Conservation (phyloP, 75 land plant species). For the Pseudotsuga menziesii region DNA sequence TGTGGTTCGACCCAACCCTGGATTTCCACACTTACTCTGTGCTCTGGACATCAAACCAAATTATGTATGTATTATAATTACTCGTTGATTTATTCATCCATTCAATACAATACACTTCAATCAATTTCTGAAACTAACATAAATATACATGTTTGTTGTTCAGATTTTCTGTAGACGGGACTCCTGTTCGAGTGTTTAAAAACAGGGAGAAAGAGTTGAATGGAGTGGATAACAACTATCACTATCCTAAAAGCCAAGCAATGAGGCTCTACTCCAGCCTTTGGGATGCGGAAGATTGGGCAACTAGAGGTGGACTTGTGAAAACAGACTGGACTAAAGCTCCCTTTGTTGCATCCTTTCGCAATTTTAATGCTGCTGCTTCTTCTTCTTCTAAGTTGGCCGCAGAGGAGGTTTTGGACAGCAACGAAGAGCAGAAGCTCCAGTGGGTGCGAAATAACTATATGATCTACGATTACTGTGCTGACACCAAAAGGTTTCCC, state of each 20-base stretch:
- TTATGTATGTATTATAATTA: conserved; percentile 11
- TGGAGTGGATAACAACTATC: not conserved
- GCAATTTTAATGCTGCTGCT: not conserved
- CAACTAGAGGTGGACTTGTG: not conserved
- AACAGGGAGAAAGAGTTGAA: conserved; percentile 23
- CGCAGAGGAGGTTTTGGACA: not conserved
- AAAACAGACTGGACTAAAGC: not conserved
- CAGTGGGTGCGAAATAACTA: conserved; percentile 10
- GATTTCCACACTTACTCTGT: conserved; percentile 24
- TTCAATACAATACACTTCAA: no score
- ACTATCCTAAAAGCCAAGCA: not conserved
- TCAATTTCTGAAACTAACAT: no score
- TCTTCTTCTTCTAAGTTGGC: no score
- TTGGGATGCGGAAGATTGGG: conserved; percentile 34
- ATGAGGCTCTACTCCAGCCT: not conserved
- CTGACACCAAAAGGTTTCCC: not conserved
- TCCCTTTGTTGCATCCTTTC: not conserved
- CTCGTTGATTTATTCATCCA: no score
- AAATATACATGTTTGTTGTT: not conserved
- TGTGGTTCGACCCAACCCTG: conserved; percentile 24
- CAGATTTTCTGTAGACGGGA: conserved; percentile 47
- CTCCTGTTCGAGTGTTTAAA: conserved; percentile 36
- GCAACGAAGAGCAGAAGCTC: conserved; percentile 1
- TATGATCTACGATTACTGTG: conserved; percentile 4
- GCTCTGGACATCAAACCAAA: conserved; percentile 29